Evolutionary conservation across 2,329 filamentous ascomycete genomes (phyloP), one percentile per base, ranked within the genome.

Genomic region (Paraphoma sp.): DNA sequence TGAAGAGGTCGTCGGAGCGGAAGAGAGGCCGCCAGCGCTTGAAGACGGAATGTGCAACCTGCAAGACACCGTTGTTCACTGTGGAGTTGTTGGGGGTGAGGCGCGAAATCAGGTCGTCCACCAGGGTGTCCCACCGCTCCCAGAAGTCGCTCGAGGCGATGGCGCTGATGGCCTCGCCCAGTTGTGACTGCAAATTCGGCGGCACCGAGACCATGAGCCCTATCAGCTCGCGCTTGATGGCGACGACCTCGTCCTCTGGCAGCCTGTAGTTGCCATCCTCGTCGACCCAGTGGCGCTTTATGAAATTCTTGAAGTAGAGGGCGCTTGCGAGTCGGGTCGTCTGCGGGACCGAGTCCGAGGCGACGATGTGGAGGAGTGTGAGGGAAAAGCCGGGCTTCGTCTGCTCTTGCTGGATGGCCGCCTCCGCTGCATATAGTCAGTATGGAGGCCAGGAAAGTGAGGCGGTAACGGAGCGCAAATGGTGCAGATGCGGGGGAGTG

Each of bases 81-180:
- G 89, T 88, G 57, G 89, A 87, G 75, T 98, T 91, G 66, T 90
- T 88, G 11, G 89, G 84, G 3, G 92, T 94, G 61, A 99, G 86
- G 46, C 93, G 89, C 47, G 89, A 91, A 65, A 97, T 93, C 56
- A 99, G 88, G 77, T 99, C 93, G 81, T 91, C 87, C 51, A 96
- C 93, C 57, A 99, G 84, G n/a, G 93, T 97, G 72, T 98, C 91
- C 95, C 95, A 99, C 71, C 90, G 86, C 77, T 90, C 84, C 89
- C 91, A 99, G 78, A 99, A 99, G 77, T 99, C 95, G 65, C 93
- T 98, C 79, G 98, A 94, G 58, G 95, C 95, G 70, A 99, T 98
- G 68, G 96, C 87, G 79, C 94, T 97, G 77, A 98, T 96, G 60
- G 95, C 93, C 74, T 98, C 95, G 66, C 95, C 95, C 38, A 99